These are phyloP conservation scores for Syzygium jambos DNA, from an alignment of 345 rosid genomes.

Conservation along the genomic window DNA sequence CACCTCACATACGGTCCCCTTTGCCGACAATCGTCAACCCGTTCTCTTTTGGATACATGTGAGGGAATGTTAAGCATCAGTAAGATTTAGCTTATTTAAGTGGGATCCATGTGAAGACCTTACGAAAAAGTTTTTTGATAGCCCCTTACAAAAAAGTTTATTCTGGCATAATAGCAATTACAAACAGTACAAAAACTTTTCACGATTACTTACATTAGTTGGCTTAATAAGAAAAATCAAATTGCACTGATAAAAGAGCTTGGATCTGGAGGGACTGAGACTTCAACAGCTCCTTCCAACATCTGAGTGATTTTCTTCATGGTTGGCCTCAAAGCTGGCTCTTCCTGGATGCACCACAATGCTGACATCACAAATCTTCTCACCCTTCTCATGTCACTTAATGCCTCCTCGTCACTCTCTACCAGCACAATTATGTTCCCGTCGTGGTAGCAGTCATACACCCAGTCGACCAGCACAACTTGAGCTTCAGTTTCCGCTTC, in stretches of 20 bases:
- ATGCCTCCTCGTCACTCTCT: neutral
- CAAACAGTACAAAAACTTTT: neutral
- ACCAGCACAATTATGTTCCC: neutral
- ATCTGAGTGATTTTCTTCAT: conserved; percentile 2
- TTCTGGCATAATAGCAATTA: conserved; percentile 27
- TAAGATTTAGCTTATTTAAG: neutral
- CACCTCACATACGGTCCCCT: neutral
- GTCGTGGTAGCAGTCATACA: neutral
- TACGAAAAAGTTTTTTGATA: no score
- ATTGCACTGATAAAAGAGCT: neutral
- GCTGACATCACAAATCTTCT: neutral
- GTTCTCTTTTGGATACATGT: neutral
- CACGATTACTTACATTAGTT: neutral
- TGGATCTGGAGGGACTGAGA: neutral
- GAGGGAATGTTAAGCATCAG: neutral
- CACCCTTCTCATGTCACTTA: neutral
- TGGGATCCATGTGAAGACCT: conserved; percentile 35
- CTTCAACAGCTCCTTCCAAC: conserved; percentile 1
- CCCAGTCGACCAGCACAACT: neutral
- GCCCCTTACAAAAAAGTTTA: no score
- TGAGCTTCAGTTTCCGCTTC: neutral
- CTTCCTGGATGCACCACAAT: conserved; percentile 6
- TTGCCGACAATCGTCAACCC: neutral
- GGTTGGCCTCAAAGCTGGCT: neutral
- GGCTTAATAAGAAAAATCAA: neutral